Base-by-base conservation (phyloP, 106 monocot species). In the Narthecium ossifragum region DNA sequence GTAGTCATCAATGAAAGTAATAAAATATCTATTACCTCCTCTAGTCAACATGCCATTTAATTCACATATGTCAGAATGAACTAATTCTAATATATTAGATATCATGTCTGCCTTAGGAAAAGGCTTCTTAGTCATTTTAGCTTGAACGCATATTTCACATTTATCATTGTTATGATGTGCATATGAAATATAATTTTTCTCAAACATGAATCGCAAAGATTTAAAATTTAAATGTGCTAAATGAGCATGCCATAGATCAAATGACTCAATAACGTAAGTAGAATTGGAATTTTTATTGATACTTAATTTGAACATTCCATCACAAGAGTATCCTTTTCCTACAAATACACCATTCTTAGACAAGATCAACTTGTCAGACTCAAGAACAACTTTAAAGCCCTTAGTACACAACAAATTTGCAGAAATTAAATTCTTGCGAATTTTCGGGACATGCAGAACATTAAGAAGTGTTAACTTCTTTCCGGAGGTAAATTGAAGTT, bases 11-110 rank as follows among this genome's bases (percentile, higher is more conserved):
- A n/a, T n/a, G n/a, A n/a, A n/a, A n/a, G n/a, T n/a, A n/a, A n/a
- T n/a, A n/a, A n/a, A n/a, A n/a, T n/a, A n/a, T 22, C 63, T 23
- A 12, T 31, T 53, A 24, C 40, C 33, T 17, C 51, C 14, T 14
- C 37, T 36, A 8, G 21, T 51, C 15, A 53, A 33, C 21, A 32
- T 8, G 0, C 51, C 65, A 65, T 65, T 65, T 39, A 65, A 54
- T 39, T 65, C 65, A 65, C 7, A 65, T 14, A 53, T 65, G 39
- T 65, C 24, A 24, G 25, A 65, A 40, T 65, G 53, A 17, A 65
- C 27, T 32, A 65, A 32, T 37, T 53, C 64, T 24, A 26, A 29
- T 26, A 65, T 6, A 14, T 53, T 5, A 5, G 37, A 2, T 4
- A 15, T 26, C 26, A 12, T 26, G 34, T 65, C 34, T 14, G 21